phyloP scores from a whole-genome alignment of 2,329 filamentous ascomycete genomes.

The Fonsecaea nubica region DNA sequence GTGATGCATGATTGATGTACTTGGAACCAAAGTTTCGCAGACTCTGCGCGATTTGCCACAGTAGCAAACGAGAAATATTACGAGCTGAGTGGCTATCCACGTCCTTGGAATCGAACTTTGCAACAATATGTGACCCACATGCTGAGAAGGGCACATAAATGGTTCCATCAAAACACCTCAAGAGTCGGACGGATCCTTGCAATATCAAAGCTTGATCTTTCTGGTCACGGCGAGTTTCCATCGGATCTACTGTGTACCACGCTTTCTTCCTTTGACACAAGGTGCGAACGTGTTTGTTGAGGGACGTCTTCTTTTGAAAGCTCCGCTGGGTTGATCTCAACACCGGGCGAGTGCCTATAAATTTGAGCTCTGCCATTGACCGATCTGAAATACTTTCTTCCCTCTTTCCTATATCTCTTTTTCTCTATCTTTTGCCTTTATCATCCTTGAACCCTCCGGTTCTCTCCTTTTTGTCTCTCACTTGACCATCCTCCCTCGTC shows the following conservation, averaged over 20 bases:
- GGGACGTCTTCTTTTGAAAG: background rate
- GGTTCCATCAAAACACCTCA: background rate
- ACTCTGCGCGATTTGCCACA: background rate
- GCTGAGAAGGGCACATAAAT: background rate
- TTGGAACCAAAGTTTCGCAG: background rate
- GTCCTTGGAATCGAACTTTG: background rate
- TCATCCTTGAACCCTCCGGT: background rate
- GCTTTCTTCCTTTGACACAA: background rate
- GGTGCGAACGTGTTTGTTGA: background rate
- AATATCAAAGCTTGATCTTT: background rate
- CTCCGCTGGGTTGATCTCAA: background rate
- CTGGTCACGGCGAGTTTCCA: background rate
- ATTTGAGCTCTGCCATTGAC: background rate
- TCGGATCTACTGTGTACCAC: background rate
- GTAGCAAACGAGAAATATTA: background rate
- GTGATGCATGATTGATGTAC: background rate
- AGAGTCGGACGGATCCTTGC: background rate
- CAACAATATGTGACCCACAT: background rate
- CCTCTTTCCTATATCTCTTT: background rate
- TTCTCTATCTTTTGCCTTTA: background rate
- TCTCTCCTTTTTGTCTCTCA: background rate
- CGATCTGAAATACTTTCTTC: background rate
- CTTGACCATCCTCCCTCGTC: background rate
- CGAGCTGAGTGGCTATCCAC: background rate
- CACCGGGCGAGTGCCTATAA: slow-evolving; percentile 43